Conservation (phyloP, 345 rosid species). For the Ricinus communis region DNA sequence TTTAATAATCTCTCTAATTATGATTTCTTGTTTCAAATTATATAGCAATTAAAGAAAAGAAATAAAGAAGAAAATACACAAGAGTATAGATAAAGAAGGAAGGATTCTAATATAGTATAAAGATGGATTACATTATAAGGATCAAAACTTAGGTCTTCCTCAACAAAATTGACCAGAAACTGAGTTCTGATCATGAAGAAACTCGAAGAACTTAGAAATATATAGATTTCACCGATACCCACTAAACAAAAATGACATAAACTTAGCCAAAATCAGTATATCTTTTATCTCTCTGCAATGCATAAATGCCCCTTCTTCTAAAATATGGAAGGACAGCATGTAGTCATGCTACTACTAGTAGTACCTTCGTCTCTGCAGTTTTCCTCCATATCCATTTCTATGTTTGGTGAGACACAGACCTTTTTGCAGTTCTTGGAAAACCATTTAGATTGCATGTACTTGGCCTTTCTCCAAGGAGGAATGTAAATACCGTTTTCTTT, state of each 20-base stretch:
- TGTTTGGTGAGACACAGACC: conserved; percentile 22
- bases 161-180: no score
- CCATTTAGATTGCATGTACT: conserved; percentile 63
- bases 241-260: neutral
- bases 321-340: conserved; percentile 39
- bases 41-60: neutral
- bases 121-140: no score
- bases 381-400: conserved; percentile 13
- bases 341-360: neutral
- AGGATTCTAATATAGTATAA: no score
- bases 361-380: conserved; percentile 2
- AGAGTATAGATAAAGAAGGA: no score
- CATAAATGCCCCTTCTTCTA: neutral
- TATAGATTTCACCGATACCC: neutral
- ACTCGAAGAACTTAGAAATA: neutral
- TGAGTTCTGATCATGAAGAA: neutral
- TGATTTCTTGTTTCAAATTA: neutral
- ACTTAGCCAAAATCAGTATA: neutral
- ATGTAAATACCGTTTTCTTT: conserved; percentile 41
- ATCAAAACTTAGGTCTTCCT: no score
- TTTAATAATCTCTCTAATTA: neutral
- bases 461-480: conserved; percentile 56
- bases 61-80: no score
- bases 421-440: conserved; percentile 40
- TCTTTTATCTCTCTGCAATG: neutral